Evolutionary conservation across 108 stramenopile species (phyloP).

Genomic region (Nitzschia sp.): DNA sequence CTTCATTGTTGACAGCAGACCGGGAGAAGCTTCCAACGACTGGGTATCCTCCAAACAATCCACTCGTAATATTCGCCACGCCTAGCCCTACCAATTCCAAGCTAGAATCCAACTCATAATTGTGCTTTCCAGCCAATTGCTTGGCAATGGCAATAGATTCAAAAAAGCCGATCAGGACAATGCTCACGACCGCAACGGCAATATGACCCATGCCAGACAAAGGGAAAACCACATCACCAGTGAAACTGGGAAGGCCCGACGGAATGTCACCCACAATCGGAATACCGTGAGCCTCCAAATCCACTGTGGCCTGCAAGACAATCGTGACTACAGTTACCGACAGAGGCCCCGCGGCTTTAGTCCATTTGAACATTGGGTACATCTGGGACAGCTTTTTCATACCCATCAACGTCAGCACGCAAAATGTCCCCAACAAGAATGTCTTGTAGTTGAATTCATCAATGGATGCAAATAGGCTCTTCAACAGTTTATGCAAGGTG

Average conservation of each 20-base stretch:
- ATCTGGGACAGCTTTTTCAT: constrained; percentile 37
- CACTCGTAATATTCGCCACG: constrained; percentile 69
- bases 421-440: constrained; percentile 52
- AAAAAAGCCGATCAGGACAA: constrained; percentile 78
- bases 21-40: constrained; percentile 73
- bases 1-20: constrained; percentile 75
- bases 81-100: constrained; percentile 81
- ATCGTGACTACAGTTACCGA: constrained; percentile 51
- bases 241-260: constrained; percentile 56
- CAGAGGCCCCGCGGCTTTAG: constrained; percentile 49
- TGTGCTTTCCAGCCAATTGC: constrained; percentile 59
- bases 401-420: constrained; percentile 31
- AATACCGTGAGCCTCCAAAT: constrained; percentile 52
- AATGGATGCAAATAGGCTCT: constrained; percentile 45
- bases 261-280: constrained; percentile 71
- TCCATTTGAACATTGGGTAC: constrained; percentile 44
- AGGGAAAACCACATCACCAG: constrained; percentile 28
- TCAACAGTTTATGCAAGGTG: constrained; percentile 42
- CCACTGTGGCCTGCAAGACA: constrained; percentile 27
- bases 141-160: constrained; percentile 86
- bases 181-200: constrained; percentile 34
- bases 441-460: constrained; percentile 59
- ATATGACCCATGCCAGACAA: constrained; percentile 43
- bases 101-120: constrained; percentile 71
- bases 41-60: constrained; percentile 66